Base-by-base conservation (phyloP, 768 basidiomycete species). In the Ramaria sp. region DNA sequence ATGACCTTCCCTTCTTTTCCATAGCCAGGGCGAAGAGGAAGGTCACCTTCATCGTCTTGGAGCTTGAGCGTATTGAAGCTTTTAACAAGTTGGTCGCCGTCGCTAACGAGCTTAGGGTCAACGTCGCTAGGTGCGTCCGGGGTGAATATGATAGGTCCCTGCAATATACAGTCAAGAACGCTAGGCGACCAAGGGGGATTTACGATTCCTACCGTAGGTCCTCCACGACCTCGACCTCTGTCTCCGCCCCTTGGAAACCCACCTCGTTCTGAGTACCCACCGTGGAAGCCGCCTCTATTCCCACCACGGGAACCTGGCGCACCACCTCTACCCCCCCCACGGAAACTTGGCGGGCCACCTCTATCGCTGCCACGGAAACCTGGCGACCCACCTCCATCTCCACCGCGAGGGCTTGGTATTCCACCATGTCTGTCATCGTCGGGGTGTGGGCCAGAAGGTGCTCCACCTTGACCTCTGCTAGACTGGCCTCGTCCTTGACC, bases 1-100 rank as follows among this genome's bases (percentile, higher is more conserved):
- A 81, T 73, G 0, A 72, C 60, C 9, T 53, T 71, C 24, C 83
- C 83, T 3, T 67, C 59, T 0, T 75, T 80, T 9, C 83, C 82
- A 59, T 70, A 86, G 0, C 79, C 80, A 1, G 82, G 80, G 19
- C 82, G 75, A 7, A 79, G 68, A 10, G 82, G 82, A 59, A 78
- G 71, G 30, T 70, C 66, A 15, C 9, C 34, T 60, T 64, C 27
- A 65, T 30, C 69, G 31, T 20, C 46, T 13, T 59, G 53, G 13
- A 73, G 54, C 45, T 76, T 15, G 75, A 37, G 7, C 75, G 74
- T 63, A 47, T 70, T 70, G 66, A 74, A 76, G 1, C 69, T 65
- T 22, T 64, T 59, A 34, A 80, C 67, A 19, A 81, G 69, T 4
- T 68, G 63, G 50, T 78, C 73, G 63, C 74, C 70, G 37, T 65